These are phyloP conservation scores for Solanum virginianum DNA, from an alignment of 257 asterid genomes.

Conservation along the genomic window DNA sequence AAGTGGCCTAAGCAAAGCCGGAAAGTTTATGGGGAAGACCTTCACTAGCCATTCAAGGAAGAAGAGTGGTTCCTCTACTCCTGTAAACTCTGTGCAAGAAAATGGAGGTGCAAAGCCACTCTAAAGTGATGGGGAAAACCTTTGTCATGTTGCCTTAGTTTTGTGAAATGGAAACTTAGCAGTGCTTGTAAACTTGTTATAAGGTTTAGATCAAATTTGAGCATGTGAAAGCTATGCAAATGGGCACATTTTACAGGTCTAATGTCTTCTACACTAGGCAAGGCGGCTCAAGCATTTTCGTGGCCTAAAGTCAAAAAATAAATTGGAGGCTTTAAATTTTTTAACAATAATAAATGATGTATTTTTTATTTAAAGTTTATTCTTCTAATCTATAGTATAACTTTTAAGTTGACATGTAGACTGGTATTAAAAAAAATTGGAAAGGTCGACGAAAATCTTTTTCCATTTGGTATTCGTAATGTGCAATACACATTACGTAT, in stretches of 20 bases:
- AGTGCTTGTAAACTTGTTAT: background rate
- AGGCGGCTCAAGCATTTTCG: too few relatives aligned
- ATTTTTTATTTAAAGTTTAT: too few relatives aligned
- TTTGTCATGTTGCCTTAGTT: background rate
- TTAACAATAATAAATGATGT: too few relatives aligned
- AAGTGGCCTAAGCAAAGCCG: constrained; percentile 76
- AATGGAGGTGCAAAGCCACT: constrained; percentile 78
- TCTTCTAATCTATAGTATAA: too few relatives aligned
- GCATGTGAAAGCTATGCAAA: background rate
- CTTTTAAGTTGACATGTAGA: too few relatives aligned
- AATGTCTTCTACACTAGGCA: background rate
- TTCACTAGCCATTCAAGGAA: constrained; percentile 38
- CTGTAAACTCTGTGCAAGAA: constrained; percentile 46
- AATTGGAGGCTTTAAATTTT: too few relatives aligned
- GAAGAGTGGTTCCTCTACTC: constrained; percentile 54
- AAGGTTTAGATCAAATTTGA: background rate
- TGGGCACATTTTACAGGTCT: background rate
- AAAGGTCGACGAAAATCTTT: too few relatives aligned
- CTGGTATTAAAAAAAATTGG: too few relatives aligned
- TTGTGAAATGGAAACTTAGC: background rate
- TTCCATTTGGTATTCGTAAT: background rate
- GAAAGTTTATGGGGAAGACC: constrained; percentile 79
- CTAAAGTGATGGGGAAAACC: background rate
- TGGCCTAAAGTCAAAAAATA: too few relatives aligned
- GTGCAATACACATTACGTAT: background rate